Percentiles rank a stretch among this genome's conserved stretches.
These are phyloP conservation scores for Aureobasidium leucospermi DNA, from an alignment of 2,329 filamentous ascomycete species.

Conservation along the genomic window DNA sequence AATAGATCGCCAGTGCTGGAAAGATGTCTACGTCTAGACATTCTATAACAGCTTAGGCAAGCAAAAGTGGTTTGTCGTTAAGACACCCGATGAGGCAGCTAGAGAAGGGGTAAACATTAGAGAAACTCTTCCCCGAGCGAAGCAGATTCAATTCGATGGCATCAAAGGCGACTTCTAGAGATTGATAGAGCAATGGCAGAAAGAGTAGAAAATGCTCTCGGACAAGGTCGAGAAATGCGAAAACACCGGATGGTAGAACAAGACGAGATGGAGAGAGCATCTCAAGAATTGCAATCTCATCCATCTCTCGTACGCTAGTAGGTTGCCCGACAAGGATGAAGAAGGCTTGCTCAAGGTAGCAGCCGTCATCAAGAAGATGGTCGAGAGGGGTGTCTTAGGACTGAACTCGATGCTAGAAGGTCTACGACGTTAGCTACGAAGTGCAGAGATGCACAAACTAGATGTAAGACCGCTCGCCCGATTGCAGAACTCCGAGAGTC, in stretches of 20 bases:
- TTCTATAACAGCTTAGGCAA: background rate
- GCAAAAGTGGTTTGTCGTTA: background rate
- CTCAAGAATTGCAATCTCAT: conserved; percentile 13
- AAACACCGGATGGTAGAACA: conserved; percentile 15
- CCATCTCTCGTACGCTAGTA: conserved; percentile 14
- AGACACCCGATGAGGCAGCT: background rate
- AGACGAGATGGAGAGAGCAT: conserved; percentile 16
- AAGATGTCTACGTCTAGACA: background rate
- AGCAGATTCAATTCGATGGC: background rate
- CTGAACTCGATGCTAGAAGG: conserved; percentile 15
- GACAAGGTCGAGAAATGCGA: background rate
- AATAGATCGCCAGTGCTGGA: background rate
- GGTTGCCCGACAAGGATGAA: conserved; percentile 14
- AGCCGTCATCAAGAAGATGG: background rate
- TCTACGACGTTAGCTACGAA: conserved; percentile 17
- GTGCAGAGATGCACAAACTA: conserved; percentile 13
- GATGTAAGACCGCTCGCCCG: conserved; percentile 15
- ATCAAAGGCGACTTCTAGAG: background rate
- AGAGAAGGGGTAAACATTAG: background rate
- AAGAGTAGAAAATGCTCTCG: background rate
- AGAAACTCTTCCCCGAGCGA: background rate
- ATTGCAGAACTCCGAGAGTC: conserved; percentile 19
- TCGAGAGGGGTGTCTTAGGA: conserved; percentile 17
- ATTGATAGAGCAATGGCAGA: background rate
- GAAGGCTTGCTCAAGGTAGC: conserved; percentile 1